Base-by-base conservation (phyloP, 2,329 filamentous ascomycete species). In the Sporothrix globosa region DNA sequence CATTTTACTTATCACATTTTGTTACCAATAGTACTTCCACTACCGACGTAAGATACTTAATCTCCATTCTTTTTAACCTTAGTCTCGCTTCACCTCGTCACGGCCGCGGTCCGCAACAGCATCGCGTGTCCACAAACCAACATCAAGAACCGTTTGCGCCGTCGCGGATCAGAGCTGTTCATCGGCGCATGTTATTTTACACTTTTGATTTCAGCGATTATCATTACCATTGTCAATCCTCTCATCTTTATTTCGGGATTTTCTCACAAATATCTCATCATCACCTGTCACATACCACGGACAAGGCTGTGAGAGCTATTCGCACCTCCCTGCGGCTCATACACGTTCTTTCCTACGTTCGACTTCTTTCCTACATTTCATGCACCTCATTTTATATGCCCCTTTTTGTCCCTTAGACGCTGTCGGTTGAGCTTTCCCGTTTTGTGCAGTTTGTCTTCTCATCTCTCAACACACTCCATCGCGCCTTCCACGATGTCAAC, bases 81-180 rank as follows among this genome's bases (percentile, higher is more conserved):
- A n/a, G 24, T 67, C 30, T 39, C 63, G 46, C 50, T 34, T 56
- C 65, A 50, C 39, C 50, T 61, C 56, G 24, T 39, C 41, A 19
- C 56, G 3, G 41, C 39, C 34, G 39, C 58, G 56, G 27, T 61
- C 44, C n/a, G 58, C 58, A 63, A 44, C 39, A 24, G n/a, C 58
- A 58, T 39, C 58, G 39, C 39, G n/a, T 24, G 34, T 61, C 56
- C 58, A n/a, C 58, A n/a, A 21, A 11, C 44, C 34, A 41, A 24
- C n/a, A n/a, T 24, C 56, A n/a, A 19, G 11, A 21, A 17, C 53
- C 11, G 34, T 9, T 21, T 2, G 21, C 58, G 39, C 39, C 21
- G 17, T 46, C 39, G 14, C n/a, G 27, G 27, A 1, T 3, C 13
- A 13, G 30, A 9, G 17, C 39, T 17, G 24, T 46, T 46, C 7